Evolutionary conservation across 805 yeast genomes (phyloP).

Genomic region (Lachancea thermotolerans): DNA sequence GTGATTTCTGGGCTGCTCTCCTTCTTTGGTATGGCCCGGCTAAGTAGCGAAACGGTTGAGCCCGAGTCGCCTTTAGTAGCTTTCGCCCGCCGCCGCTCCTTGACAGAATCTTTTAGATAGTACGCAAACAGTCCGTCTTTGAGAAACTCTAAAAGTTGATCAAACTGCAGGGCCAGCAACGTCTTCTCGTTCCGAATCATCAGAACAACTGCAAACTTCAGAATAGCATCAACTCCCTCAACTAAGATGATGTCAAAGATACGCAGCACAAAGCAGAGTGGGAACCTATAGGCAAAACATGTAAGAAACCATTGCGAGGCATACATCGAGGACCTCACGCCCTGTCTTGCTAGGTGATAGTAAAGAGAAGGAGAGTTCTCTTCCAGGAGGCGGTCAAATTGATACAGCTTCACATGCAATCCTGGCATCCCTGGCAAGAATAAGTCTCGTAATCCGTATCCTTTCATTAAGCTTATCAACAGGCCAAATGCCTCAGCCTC

Average conservation of each 20-base stretch:
- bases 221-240: conserved; percentile 83
- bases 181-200: conserved; percentile 60
- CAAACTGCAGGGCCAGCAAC: conserved; percentile 61
- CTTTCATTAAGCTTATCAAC: conserved; percentile 75
- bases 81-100: conserved; percentile 9
- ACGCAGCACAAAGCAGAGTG: conserved; percentile 77
- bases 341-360: conserved; percentile 76
- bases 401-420: conserved; percentile 73
- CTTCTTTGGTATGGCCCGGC: background rate
- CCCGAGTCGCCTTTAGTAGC: background rate
- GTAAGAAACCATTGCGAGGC: conserved; percentile 98
- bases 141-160: conserved; percentile 64
- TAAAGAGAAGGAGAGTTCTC: conserved; percentile 64
- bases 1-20: conserved; percentile 10
- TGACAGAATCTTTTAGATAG: conserved; percentile 41
- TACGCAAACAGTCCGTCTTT: conserved; percentile 73
- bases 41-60: background rate
- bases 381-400: conserved; percentile 83
- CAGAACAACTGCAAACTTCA: conserved; percentile 77
- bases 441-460: conserved; percentile 69
- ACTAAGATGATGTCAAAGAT: conserved; percentile 83
- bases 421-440: conserved; percentile 93
- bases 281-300: conserved; percentile 90
- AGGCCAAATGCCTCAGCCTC: conserved; percentile 84
- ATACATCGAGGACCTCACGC: conserved; percentile 88